A percentile compares a stretch with the other conserved stretches of the same genome.
phyloP scores from a whole-genome alignment of 176 grass and related monocot species.

The Phyllostachys edulis region DNA sequence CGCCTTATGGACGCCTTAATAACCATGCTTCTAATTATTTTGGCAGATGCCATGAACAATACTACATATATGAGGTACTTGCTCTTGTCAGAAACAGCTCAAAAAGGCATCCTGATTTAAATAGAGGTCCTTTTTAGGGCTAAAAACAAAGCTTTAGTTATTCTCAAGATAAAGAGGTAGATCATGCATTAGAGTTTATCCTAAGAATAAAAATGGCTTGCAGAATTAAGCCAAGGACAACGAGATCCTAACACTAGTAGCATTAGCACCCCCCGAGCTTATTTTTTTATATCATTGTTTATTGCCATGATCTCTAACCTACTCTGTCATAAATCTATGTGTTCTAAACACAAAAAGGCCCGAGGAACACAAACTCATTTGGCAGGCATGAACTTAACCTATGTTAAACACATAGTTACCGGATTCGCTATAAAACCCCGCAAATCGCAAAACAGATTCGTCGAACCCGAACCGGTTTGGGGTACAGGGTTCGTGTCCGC shows the following conservation, averaged over 20 bases:
- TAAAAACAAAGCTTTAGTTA: not conserved
- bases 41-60: not conserved
- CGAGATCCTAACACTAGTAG: not conserved
- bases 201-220: not conserved
- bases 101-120: conserved; percentile 9
- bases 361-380: not conserved
- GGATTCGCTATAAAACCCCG: too few relatives aligned
- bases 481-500: too few relatives aligned
- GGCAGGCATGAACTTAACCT: not conserved
- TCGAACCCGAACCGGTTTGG: too few relatives aligned
- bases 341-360: not conserved
- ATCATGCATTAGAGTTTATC: conserved; percentile 3
- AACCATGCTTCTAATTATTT: not conserved
- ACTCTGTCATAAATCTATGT: not conserved
- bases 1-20: too few relatives aligned
- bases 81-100: not conserved
- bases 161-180: not conserved
- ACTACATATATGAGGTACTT: not conserved
- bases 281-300: not conserved
- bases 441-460: too few relatives aligned
- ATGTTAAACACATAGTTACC: not conserved
- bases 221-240: not conserved
- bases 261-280: not conserved
- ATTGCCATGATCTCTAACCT: not conserved
- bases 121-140: not conserved